phyloP scores from a whole-genome alignment of 257 asterid genomes.

The Echium plantagineum region DNA sequence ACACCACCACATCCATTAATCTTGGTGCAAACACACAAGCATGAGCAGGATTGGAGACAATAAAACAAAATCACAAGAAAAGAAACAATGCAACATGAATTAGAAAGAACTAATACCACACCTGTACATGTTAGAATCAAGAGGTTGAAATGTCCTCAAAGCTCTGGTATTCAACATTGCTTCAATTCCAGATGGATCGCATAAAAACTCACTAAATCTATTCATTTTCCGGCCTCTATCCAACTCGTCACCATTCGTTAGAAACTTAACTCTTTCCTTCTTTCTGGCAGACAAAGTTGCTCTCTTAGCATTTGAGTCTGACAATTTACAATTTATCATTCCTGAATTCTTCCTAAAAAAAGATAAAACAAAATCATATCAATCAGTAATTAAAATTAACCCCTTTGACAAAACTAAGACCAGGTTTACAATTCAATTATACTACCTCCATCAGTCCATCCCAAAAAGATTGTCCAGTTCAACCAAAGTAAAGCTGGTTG shows the following conservation, averaged over 20 bases:
- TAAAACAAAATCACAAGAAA: neutral
- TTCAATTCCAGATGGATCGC: conserved; percentile 72
- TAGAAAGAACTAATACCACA: conserved; percentile 1
- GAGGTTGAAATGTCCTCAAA: conserved; percentile 49
- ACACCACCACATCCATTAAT: neutral
- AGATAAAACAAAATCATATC: neutral
- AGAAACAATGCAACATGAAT: neutral
- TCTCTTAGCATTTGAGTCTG: conserved; percentile 42
- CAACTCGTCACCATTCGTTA: conserved; percentile 26
- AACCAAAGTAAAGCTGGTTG: too few relatives aligned
- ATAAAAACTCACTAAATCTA: conserved; percentile 54
- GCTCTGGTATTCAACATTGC: conserved; percentile 67
- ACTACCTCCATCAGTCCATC: too few relatives aligned
- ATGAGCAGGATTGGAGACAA: neutral
- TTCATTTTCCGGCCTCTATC: conserved; percentile 17
- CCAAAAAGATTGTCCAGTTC: too few relatives aligned
- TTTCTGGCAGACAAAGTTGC: conserved; percentile 61
- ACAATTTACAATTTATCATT: conserved; percentile 29
- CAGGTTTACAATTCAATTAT: too few relatives aligned
- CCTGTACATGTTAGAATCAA: conserved; percentile 74
- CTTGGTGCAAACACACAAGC: neutral
- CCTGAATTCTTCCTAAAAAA: conserved; percentile 35
- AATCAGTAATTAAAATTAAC: neutral
- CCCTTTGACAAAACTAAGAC: neutral
- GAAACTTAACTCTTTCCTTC: conserved; percentile 57